phyloP scores from a whole-genome alignment of 2,329 filamentous ascomycete genomes.

The Drechslerella dactyloides region DNA sequence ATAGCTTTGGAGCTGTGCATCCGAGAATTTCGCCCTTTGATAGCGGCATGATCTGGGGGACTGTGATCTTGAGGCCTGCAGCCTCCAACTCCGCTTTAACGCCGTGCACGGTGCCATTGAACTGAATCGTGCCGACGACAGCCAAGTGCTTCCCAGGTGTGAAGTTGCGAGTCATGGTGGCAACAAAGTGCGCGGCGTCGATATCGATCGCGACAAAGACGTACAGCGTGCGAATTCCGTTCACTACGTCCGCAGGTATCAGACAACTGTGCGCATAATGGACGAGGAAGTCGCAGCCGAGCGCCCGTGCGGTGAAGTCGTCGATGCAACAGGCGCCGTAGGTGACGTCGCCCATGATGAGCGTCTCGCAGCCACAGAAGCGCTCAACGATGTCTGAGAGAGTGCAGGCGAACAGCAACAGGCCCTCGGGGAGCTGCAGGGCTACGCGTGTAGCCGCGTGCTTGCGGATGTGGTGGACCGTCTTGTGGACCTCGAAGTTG shows the following conservation, averaged over 20 bases:
- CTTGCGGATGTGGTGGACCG: slow-evolving; percentile 88
- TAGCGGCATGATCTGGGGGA: slow-evolving; percentile 90
- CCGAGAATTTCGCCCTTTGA: slow-evolving; percentile 95
- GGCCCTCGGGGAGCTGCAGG: slow-evolving; percentile 94
- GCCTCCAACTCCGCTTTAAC: slow-evolving; percentile 80
- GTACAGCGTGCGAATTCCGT: slow-evolving; percentile 94
- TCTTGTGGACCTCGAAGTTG: slow-evolving; percentile 98
- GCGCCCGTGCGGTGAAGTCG: slow-evolving; percentile 91
- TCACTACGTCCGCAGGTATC: slow-evolving; percentile 87
- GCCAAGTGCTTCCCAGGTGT: slow-evolving; percentile 83
- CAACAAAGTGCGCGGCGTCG: slow-evolving; percentile 83
- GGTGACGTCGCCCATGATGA: slow-evolving; percentile 99
- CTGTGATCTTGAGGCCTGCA: slow-evolving; percentile 71
- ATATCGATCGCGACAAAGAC: slow-evolving; percentile 98
- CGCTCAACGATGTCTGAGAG: slow-evolving; percentile 94
- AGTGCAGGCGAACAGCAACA: slow-evolving; percentile 93
- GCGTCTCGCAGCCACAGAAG: slow-evolving; percentile 89
- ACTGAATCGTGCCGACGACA: slow-evolving; percentile 95
- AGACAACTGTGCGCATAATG: slow-evolving; percentile 98
- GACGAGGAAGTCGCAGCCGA: slow-evolving; percentile 91
- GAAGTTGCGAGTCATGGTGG: slow-evolving; percentile 88
- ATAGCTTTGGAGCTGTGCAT: slow-evolving; percentile 84
- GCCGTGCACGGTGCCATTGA: slow-evolving; percentile 94
- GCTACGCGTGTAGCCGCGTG: slow-evolving; percentile 81
- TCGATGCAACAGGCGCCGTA: slow-evolving; percentile 99